These are phyloP conservation scores for Didymella arachidicola DNA, from an alignment of 2,329 filamentous ascomycete genomes.

Conservation along the genomic window DNA sequence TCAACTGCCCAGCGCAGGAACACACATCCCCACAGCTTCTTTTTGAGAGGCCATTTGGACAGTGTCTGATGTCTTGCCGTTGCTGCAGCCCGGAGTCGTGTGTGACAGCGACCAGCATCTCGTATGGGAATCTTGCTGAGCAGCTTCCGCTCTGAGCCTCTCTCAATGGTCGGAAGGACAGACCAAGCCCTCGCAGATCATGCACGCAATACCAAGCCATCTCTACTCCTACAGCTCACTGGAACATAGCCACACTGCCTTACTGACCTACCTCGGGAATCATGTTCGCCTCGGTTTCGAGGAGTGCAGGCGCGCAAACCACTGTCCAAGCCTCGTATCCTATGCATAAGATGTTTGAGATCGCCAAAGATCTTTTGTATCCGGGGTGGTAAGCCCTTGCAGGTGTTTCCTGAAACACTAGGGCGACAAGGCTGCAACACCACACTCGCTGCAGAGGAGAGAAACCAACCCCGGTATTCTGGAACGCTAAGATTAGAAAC, in stretches of 20 bases:
- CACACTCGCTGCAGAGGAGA: neutral
- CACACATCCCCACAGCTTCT: no score
- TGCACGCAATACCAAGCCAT: neutral
- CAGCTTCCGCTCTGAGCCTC: neutral
- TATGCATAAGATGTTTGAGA: conserved; percentile 30
- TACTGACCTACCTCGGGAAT: neutral
- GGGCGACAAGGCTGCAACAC: conserved; percentile 31
- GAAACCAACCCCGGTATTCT: conserved; percentile 5
- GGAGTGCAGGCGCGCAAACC: neutral
- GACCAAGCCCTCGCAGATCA: neutral
- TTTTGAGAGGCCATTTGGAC: neutral
- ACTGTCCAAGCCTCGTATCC: conserved; percentile 2
- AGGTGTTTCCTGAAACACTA: conserved; percentile 38
- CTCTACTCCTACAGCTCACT: neutral
- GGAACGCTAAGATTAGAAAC: conserved; percentile 15
- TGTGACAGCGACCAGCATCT: neutral
- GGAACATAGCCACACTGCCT: conserved; percentile 7
- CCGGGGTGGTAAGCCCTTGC: neutral
- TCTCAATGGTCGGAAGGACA: no score
- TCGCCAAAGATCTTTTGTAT: conserved; percentile 7
- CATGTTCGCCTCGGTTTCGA: conserved; percentile 3
- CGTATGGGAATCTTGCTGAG: neutral
- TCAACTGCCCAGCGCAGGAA: no score
- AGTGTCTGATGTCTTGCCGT: neutral
- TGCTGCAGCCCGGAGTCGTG: neutral